A percentile compares a stretch with the other conserved stretches of the same genome.
Conservation (phyloP, 371 early-diverging fungal genomes). For the Nematocida major region DNA sequence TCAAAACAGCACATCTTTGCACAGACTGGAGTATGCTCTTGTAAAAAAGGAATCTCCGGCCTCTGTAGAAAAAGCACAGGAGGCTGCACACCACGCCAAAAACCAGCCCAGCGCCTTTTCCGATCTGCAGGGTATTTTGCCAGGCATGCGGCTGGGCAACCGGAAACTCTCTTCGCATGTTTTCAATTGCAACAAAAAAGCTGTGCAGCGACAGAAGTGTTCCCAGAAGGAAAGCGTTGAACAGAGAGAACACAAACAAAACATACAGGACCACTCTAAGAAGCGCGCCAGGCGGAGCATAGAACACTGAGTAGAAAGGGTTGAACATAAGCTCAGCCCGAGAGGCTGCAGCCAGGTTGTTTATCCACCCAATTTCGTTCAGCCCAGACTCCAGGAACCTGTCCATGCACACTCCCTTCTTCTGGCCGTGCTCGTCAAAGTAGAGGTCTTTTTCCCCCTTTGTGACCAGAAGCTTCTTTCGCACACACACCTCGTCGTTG, state of each 20-base stretch:
- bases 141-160: not conserved
- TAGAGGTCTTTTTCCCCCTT: constrained; percentile 17
- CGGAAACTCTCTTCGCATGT: not conserved
- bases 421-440: not conserved
- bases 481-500: not conserved
- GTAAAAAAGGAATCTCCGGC: no score
- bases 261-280: not conserved
- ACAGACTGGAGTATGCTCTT: no score
- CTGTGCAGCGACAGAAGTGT: not conserved
- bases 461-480: constrained; percentile 1
- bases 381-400: not conserved
- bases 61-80: no score
- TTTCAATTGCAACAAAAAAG: not conserved
- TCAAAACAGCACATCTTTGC: no score
- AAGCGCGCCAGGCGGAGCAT: not conserved
- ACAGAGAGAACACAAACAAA: not conserved
- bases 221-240: not conserved
- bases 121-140: no score
- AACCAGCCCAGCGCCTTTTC: no score
- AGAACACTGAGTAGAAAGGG: constrained; percentile 12
- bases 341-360: not conserved
- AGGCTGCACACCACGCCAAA: no score
- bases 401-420: not conserved
- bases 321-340: constrained; percentile 20
- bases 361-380: not conserved